Percentiles rank a stretch among this genome's conserved stretches.
phyloP scores from a whole-genome alignment of 2,329 filamentous ascomycete genomes.

The Clonostachys chloroleuca region DNA sequence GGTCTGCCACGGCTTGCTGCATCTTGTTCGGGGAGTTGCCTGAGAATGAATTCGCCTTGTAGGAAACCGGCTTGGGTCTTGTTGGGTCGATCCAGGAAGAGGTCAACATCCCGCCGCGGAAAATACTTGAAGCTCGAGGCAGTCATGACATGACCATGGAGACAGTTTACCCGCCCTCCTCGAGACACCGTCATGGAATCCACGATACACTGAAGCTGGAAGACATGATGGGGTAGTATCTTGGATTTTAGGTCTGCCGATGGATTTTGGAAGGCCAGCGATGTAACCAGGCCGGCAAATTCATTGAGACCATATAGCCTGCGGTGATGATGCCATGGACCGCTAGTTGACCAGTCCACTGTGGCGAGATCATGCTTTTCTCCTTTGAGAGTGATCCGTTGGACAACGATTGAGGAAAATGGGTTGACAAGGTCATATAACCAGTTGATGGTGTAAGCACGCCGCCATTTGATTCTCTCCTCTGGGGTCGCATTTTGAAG shows the following conservation, averaged over 20 bases:
- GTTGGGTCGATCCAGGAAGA: not conserved
- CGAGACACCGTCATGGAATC: constrained; percentile 38
- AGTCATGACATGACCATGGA: constrained; percentile 22
- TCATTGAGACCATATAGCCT: no score
- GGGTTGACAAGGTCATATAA: constrained; percentile 30
- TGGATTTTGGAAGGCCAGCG: constrained; percentile 38
- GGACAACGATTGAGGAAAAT: constrained; percentile 28
- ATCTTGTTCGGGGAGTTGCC: not conserved
- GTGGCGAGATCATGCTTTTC: constrained; percentile 35
- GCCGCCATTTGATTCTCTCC: constrained; percentile 37
- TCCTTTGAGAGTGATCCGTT: constrained; percentile 23
- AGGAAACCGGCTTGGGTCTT: not conserved
- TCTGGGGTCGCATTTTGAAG: constrained; percentile 26
- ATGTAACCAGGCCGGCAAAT: constrained; percentile 22
- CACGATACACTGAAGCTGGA: constrained; percentile 44
- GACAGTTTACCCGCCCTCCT: constrained; percentile 29
- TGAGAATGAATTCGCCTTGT: no score
- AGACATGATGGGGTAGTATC: constrained; percentile 41
- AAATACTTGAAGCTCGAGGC: constrained; percentile 6
- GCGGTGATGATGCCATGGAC: no score
- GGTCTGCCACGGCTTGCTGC: not conserved
- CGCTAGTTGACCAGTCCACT: no score
- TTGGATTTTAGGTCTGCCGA: constrained; percentile 25
- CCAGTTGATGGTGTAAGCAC: constrained; percentile 44
- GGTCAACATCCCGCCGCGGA: constrained; percentile 22